Evolutionary conservation across 352 stramenopile genomes (phyloP), one percentile per base, ranked within the genome.

Genomic region (Pythium rishiriense): DNA sequence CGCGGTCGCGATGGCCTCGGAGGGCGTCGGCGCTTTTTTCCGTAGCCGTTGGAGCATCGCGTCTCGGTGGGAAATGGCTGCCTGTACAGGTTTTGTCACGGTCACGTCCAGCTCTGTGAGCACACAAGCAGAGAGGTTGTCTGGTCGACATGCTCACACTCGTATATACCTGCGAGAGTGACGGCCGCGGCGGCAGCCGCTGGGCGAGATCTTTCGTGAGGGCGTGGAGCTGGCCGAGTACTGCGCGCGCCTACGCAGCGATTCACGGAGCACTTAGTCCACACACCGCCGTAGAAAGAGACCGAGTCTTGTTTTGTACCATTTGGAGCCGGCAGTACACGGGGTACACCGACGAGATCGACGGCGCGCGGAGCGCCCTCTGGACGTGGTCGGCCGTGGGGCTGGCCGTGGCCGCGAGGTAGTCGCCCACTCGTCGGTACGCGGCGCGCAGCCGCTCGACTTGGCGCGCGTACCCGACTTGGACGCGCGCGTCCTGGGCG

Each of bases 261-360:
- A 54, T 7, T 4, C 28, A 25, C 2, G 8, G 6, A 7, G 25
- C 19, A 47, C 8, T 10, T 26, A 21, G n/a, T 21, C 17, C 41
- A 26, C n/a, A 26, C n/a, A n/a, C 41, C 2, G n/a, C 41, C 12
- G 21, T 25, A 1, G 8, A 58, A 1, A 35, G 17, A 26, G n/a
- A 31, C 4, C 31, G 5, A 46, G 0, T 3, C 14, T 24, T 28
- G 22, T 15, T 28, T 35, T 42, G 2, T 71, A 88, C 81, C 70
- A 84, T 70, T 42, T 85, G 77, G 4, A 87, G 28, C 4, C 82
- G 70, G 46, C 72, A 69, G 41, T 81, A 87, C 10, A 86, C 47
- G 15, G 79, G 79, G 59, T 85, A 78, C 17, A 81, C 52, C 3
- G 69, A 57, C n/a, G 78, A 67, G 9, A 88, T 51, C 10, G 78